Evolutionary conservation across 768 basidiomycete species (phyloP).

Genomic region (Tylopilus vinaceipallidus): DNA sequence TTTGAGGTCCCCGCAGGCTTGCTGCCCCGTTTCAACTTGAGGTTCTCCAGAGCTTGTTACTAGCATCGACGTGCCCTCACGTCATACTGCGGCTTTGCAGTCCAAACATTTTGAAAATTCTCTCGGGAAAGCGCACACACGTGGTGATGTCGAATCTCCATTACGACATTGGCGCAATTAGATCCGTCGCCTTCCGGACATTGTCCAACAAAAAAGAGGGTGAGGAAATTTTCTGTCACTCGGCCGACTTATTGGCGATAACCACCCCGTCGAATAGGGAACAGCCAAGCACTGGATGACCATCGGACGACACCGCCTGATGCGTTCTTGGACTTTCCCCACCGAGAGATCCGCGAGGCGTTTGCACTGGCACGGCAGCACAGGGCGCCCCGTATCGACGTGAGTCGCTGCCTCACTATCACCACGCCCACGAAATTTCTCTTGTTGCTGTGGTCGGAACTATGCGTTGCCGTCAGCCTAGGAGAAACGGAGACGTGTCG

Average conservation of each 20-base stretch:
- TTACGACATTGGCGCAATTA: conserved; percentile 39
- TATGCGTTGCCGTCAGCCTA: conserved; percentile 49
- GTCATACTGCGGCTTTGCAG: conserved; percentile 67
- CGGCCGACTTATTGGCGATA: not conserved
- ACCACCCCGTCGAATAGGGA: conserved; percentile 11
- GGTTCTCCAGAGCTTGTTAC: conserved; percentile 63
- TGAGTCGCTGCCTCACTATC: conserved; percentile 62
- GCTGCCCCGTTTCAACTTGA: conserved; percentile 52
- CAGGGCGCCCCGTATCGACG: conserved; percentile 63
- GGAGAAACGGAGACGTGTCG: conserved; percentile 63
- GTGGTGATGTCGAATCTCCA: conserved; percentile 29
- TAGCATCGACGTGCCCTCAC: conserved; percentile 62
- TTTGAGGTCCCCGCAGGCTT: conserved; percentile 36
- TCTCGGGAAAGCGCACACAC: conserved; percentile 39
- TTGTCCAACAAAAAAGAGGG: conserved; percentile 38
- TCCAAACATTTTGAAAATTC: conserved; percentile 47
- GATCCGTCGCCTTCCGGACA: conserved; percentile 38
- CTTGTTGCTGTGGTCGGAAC: conserved; percentile 64
- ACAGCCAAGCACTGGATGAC: conserved; percentile 16
- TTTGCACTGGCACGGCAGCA: conserved; percentile 57
- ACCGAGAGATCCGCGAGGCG: conserved; percentile 54
- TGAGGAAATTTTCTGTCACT: conserved; percentile 20
- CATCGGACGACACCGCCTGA: conserved; percentile 27
- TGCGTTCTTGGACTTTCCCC: conserved; percentile 53
- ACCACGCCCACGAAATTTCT: conserved; percentile 62